Base-by-base conservation (phyloP, 2,329 filamentous ascomycete species). In the Colletotrichum kahawae region DNA sequence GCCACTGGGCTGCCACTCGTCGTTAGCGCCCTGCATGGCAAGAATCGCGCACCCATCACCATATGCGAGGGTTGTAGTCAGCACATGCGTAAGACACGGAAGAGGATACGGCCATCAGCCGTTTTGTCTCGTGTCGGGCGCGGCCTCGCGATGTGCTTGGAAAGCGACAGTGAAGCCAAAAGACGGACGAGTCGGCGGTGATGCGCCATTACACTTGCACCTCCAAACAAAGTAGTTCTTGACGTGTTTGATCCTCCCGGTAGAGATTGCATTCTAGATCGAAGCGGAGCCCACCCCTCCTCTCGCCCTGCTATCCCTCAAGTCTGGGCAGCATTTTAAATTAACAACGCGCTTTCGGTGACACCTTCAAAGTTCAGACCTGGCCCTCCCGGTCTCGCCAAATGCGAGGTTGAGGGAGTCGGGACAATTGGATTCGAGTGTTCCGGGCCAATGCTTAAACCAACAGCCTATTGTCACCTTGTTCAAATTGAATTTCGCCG, bases 211-310 rank as follows among this genome's bases (percentile, higher is more conserved):
- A 3, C 24, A 27, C 24, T 24, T 27, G 14, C 43, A 31, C 29
- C 64, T 48, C 43, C 38, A 57, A 56, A 63, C 65, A 69, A 56
- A 29, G 56, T 56, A 60, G 13, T 65, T 70, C 38, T 73, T 64
- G 65, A 63, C 27, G 9, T 65, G 67, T 65, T 70, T 70, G 60
- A 70, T 74, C 71, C 51, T 74, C 48, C 71, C 60, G 71, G 51
- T 64, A 34, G 43, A 64, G 57, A 67, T 75, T 59, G 29, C 62
- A 62, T 57, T 43, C 56, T 36, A 67, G 33, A 64, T 68, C 69
- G 36, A 43, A 56, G 56, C 29, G 43, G 63, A 33, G 36, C 21
- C 63, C 12, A 16, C 43, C 67, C 57, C 63, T 64, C 56, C 18
- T 24, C 51, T 65, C 10, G 57, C 48, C 24, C n/a, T 51, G 18